Evolutionary conservation across 768 basidiomycete species (phyloP).

Genomic region (Amanita thiersii): DNA sequence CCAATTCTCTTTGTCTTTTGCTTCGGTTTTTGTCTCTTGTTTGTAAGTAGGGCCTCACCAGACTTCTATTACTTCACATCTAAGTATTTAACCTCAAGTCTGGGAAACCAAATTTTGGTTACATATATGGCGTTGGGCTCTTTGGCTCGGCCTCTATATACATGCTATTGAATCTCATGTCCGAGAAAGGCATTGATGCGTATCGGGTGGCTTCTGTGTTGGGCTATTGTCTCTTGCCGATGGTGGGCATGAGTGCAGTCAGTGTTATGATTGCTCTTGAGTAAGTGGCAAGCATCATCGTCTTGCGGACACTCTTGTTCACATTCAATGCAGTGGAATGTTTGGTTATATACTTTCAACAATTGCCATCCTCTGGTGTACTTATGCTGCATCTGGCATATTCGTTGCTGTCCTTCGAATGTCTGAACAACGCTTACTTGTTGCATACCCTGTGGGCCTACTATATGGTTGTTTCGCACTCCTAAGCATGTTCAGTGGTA

Average conservation of each 20-base stretch:
- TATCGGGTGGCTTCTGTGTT: constrained; percentile 93
- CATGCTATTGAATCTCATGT: constrained; percentile 94
- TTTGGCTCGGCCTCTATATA: constrained; percentile 90
- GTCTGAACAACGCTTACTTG: constrained; percentile 90
- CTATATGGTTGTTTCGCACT: constrained; percentile 93
- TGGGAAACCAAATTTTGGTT: constrained; percentile 96
- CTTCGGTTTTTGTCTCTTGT: constrained; percentile 86
- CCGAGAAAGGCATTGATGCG: constrained; percentile 88
- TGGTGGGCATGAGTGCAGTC: constrained; percentile 89
- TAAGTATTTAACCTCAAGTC: constrained; percentile 45
- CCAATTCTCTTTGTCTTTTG: constrained; percentile 93
- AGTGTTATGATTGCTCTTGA: constrained; percentile 85
- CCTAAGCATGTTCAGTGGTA: constrained; percentile 78
- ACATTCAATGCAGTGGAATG: constrained; percentile 45
- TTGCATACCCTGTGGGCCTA: constrained; percentile 93
- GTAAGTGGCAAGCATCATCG: constrained; percentile 38
- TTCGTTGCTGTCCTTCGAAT: constrained; percentile 93
- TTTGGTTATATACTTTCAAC: constrained; percentile 81
- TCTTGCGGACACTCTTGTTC: constrained; percentile 3
- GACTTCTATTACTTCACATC: constrained; percentile 8
- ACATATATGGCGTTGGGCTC: constrained; percentile 97
- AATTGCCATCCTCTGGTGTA: constrained; percentile 91
- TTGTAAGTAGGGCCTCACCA: constrained; percentile 48
- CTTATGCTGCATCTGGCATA: constrained; percentile 90
- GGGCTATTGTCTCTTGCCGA: constrained; percentile 93